Conservation (phyloP, 1,139 yeast species). For the Debaryomyces subglobosus region DNA sequence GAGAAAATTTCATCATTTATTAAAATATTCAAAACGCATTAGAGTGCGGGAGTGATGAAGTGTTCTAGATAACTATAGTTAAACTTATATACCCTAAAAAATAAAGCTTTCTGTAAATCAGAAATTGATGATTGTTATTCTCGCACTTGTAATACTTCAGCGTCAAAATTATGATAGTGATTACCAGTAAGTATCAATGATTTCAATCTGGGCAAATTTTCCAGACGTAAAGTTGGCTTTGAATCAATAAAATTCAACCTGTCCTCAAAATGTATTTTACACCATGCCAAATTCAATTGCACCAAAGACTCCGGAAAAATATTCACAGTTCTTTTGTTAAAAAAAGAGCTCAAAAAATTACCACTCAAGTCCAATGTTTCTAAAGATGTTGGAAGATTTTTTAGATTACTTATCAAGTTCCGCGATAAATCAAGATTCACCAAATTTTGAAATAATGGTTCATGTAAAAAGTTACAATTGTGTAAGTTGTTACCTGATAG, state of each 20-base stretch:
- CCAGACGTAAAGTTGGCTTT: neutral
- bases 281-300: neutral
- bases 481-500: neutral
- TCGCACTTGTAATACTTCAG: neutral
- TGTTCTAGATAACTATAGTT: no score
- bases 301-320: neutral
- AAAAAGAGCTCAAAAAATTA: neutral
- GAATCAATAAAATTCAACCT: neutral
- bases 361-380: neutral
- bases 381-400: neutral
- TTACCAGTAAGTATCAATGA: neutral
- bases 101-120: no score
- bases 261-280: neutral
- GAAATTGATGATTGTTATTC: no score
- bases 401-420: neutral
- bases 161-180: neutral
- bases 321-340: neutral
- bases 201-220: neutral
- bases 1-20: no score
- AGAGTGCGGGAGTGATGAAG: no score
- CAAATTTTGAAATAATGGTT: neutral
- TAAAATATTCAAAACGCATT: no score
- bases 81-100: no score
- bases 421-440: neutral
- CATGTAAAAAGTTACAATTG: neutral